Conservation (phyloP, 2,329 filamentous ascomycete genomes). For the Scopulariopsis brevicaulis region DNA sequence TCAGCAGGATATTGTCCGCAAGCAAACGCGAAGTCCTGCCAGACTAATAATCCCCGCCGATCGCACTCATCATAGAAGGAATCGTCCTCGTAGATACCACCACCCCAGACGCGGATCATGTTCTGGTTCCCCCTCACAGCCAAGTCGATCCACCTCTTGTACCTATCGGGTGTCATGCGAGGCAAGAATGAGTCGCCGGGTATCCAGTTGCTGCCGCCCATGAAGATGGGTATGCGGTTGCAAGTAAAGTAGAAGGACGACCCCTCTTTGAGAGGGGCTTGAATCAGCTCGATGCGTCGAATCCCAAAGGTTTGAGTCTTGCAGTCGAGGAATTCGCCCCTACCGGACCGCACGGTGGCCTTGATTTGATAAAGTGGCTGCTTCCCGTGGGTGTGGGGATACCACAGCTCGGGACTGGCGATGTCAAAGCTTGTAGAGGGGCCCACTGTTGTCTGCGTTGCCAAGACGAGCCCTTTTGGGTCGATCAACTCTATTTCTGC, state of each 20-base stretch:
- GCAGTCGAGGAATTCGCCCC: slow-evolving; percentile 33
- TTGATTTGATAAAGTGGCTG: slow-evolving; percentile 62
- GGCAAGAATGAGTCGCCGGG: slow-evolving; percentile 72
- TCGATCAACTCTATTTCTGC: slow-evolving; percentile 31
- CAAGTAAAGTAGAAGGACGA: slow-evolving; percentile 71
- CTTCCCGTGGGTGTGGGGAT: slow-evolving; percentile 62
- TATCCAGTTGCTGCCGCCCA: slow-evolving; percentile 78
- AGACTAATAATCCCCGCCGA: slow-evolving; percentile 56
- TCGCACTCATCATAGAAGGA: slow-evolving; percentile 58
- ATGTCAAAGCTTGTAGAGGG: slow-evolving; percentile 38
- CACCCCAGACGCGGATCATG: slow-evolving; percentile 74
- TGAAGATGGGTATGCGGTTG: slow-evolving; percentile 68
- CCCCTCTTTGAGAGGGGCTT: slow-evolving; percentile 46
- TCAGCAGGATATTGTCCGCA: slow-evolving; percentile 55
- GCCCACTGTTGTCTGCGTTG: slow-evolving; percentile 27
- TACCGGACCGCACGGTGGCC: slow-evolving; percentile 39
- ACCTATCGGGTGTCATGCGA: slow-evolving; percentile 52
- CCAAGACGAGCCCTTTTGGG: slow-evolving; percentile 40
- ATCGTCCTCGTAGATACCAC: slow-evolving; percentile 58
- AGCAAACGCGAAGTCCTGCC: slow-evolving; percentile 65
- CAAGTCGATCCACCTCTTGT: slow-evolving; percentile 66
- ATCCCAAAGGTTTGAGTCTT: slow-evolving; percentile 56
- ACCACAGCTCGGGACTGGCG: slow-evolving; percentile 61
- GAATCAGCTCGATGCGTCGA: slow-evolving; percentile 49
- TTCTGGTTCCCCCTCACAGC: slow-evolving; percentile 67